These are phyloP conservation scores for Lobosporangium transversale DNA, from an alignment of 192 early-diverging fungal species.

Conservation along the genomic window DNA sequence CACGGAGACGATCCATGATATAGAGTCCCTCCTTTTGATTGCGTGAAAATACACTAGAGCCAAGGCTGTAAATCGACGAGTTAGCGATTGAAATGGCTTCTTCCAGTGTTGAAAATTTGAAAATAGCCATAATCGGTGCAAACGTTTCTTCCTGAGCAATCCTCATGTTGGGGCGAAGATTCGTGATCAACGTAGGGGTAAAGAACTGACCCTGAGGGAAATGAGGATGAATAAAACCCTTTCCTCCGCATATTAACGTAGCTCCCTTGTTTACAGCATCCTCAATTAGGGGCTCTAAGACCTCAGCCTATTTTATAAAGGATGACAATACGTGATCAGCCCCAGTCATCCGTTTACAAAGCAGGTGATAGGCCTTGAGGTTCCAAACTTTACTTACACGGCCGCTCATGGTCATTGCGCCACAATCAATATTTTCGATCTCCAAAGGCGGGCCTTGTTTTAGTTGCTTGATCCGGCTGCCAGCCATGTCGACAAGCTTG, in stretches of 20 bases:
- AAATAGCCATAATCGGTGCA: slow-evolving; percentile 84
- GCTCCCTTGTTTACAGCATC: slow-evolving; percentile 86
- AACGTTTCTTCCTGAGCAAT: slow-evolving; percentile 82
- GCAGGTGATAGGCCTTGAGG: background rate
- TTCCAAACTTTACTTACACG: slow-evolving; percentile 54
- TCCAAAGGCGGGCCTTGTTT: slow-evolving; percentile 79
- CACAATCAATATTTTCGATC: slow-evolving; percentile 75
- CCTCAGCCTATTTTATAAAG: slow-evolving; percentile 54
- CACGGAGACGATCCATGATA: slow-evolving; percentile 69
- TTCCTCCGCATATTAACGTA: slow-evolving; percentile 74
- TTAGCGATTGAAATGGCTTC: slow-evolving; percentile 78
- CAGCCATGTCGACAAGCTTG: slow-evolving; percentile 71
- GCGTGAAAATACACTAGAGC: slow-evolving; percentile 80
- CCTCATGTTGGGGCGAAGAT: slow-evolving; percentile 78
- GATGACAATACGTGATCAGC: background rate
- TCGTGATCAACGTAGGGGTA: slow-evolving; percentile 81
- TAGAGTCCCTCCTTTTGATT: slow-evolving; percentile 68
- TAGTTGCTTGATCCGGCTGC: slow-evolving; percentile 64
- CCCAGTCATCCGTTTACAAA: background rate
- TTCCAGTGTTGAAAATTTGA: slow-evolving; percentile 73
- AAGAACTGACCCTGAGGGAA: slow-evolving; percentile 85
- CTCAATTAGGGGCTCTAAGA: slow-evolving; percentile 71
- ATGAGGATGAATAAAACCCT: slow-evolving; percentile 71
- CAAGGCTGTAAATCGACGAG: slow-evolving; percentile 77
- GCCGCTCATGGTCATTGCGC: slow-evolving; percentile 84